Conservation (phyloP, 2,329 filamentous ascomycete species). For the Remersonia thermophila region DNA sequence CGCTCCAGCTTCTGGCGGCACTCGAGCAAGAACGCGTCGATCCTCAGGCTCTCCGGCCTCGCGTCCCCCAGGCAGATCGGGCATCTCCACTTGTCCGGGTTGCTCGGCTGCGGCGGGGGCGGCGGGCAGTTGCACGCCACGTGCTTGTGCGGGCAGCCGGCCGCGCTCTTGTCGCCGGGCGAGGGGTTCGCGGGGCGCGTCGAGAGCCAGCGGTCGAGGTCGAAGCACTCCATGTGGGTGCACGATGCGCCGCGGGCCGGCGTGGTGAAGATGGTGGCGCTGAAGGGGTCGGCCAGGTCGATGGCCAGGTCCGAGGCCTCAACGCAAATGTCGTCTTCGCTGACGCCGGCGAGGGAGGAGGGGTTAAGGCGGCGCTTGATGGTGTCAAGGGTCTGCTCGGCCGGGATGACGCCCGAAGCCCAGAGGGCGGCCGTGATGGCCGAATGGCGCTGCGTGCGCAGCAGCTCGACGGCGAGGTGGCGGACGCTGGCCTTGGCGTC, state of each 20-base stretch:
- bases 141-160: slow-evolving; percentile 23
- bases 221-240: slow-evolving; percentile 77
- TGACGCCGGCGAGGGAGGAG: slow-evolving; percentile 3
- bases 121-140: slow-evolving; percentile 25
- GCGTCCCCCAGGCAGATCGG: slow-evolving; percentile 72
- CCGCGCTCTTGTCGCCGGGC: slow-evolving; percentile 22
- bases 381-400: slow-evolving; percentile 37
- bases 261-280: slow-evolving; percentile 47
- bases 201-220: slow-evolving; percentile 67
- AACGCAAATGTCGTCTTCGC: slow-evolving; percentile 51
- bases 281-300: slow-evolving; percentile 57
- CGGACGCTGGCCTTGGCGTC: slow-evolving; percentile 28
- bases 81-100: slow-evolving; percentile 70
- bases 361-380: slow-evolving; percentile 41
- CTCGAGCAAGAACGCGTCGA: slow-evolving; percentile 61
- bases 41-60: slow-evolving; percentile 54
- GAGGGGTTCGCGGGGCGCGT: slow-evolving; percentile 38
- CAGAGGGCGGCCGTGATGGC: slow-evolving; percentile 30
- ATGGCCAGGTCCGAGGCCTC: slow-evolving; percentile 46
- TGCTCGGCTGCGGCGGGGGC: slow-evolving; percentile 33
- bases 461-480: slow-evolving; percentile 56
- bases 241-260: slow-evolving; percentile 64
- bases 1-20: slow-evolving; percentile 45
- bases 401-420: slow-evolving; percentile 26
- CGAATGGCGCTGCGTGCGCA: slow-evolving; percentile 43